A percentile compares a stretch with the other conserved stretches of the same genome.
phyloP scores from a whole-genome alignment of 345 rosid species.

The Aurinia saxatilis region DNA sequence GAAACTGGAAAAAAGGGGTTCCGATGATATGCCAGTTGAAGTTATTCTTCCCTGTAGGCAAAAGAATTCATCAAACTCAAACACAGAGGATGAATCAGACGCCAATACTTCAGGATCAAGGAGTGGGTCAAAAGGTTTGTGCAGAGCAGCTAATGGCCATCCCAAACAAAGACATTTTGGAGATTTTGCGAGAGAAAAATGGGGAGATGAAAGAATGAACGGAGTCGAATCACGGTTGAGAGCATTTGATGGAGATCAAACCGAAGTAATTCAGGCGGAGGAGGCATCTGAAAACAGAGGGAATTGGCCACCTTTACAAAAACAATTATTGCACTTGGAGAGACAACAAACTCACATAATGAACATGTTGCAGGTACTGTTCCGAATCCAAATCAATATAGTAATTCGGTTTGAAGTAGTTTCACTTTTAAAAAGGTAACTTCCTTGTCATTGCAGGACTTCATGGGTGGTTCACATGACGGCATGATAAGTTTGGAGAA shows the following conservation, averaged over 20 bases:
- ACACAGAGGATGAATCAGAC: slow-evolving; percentile 55
- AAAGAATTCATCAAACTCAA: slow-evolving; percentile 47
- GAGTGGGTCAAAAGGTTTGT: slow-evolving; percentile 42
- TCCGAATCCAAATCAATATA: slow-evolving; percentile 7
- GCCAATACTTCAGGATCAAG: slow-evolving; percentile 38
- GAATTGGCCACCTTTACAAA: slow-evolving; percentile 87
- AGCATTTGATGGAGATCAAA: slow-evolving; percentile 46
- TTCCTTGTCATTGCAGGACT: slow-evolving; percentile 50
- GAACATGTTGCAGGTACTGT: slow-evolving; percentile 80
- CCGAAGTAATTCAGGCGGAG: slow-evolving; percentile 43
- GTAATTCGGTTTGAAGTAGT: slow-evolving; percentile 8
- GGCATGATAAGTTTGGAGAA: slow-evolving; percentile 82
- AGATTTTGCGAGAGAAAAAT: slow-evolving; percentile 31
- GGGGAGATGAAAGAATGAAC: slow-evolving; percentile 33
- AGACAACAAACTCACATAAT: slow-evolving; percentile 87
- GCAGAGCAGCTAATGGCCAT: slow-evolving; percentile 30
- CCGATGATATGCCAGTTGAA: slow-evolving; percentile 82
- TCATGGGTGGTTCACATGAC: slow-evolving; percentile 96
- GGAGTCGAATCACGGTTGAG: slow-evolving; percentile 49
- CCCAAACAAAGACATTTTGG: slow-evolving; percentile 32
- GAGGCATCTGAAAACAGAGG: slow-evolving; percentile 47
- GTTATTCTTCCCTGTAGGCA: slow-evolving; percentile 67
- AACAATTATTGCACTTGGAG: slow-evolving; percentile 81
- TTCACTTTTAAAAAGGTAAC: slow-evolving; percentile 17
- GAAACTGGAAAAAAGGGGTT: slow-evolving; percentile 57